Evolutionary conservation across 2,329 filamentous ascomycete species (phyloP).

Genomic region (Acephala macrosclerotiorum): DNA sequence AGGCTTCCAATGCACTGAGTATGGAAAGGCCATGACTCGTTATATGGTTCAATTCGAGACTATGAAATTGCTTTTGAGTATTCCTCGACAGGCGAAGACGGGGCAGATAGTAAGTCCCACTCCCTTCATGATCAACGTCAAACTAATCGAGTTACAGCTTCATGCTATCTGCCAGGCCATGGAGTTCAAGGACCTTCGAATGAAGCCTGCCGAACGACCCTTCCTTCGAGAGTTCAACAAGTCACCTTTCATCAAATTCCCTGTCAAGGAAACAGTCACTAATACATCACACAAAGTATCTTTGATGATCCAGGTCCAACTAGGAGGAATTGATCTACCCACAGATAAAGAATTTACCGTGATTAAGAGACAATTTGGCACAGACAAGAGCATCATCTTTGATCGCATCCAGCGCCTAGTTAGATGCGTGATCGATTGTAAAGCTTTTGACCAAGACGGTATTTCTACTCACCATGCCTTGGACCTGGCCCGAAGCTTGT

Average conservation of each 20-base stretch:
- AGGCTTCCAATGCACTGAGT: constrained; percentile 69
- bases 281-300: constrained; percentile 77
- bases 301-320: constrained; percentile 77
- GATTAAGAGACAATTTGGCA: constrained; percentile 62
- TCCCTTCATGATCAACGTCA: constrained; percentile 12
- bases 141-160: constrained; percentile 57
- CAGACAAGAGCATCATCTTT: constrained; percentile 70
- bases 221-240: constrained; percentile 78
- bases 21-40: constrained; percentile 81
- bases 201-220: constrained; percentile 73
- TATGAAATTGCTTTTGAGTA: constrained; percentile 73
- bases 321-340: constrained; percentile 71
- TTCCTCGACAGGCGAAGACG: constrained; percentile 66
- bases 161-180: constrained; percentile 69
- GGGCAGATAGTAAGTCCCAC: constrained; percentile 70
- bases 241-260: constrained; percentile 71
- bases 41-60: constrained; percentile 84
- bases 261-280: constrained; percentile 72
- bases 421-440: constrained; percentile 80
- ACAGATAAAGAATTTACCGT: constrained; percentile 61
- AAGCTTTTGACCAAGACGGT: constrained; percentile 66
- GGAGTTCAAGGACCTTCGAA: constrained; percentile 77
- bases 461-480: constrained; percentile 72
- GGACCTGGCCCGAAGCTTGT: constrained; percentile 79
- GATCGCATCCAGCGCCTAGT: constrained; percentile 73